Evolutionary conservation across 75 land plant genomes (phyloP).

Genomic region (Gnetum montanum): DNA sequence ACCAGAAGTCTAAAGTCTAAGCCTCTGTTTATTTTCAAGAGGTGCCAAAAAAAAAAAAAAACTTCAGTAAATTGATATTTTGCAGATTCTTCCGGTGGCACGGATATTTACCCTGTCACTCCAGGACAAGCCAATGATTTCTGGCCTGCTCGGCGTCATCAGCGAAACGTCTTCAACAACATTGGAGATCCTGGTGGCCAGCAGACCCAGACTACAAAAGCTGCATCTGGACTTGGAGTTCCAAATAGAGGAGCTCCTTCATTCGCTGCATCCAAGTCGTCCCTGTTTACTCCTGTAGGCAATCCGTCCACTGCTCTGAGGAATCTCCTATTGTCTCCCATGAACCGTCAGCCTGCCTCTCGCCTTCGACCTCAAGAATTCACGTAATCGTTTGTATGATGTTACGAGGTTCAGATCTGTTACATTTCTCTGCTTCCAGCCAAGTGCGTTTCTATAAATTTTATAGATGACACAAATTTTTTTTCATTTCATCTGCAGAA

Average conservation of each 20-base stretch:
- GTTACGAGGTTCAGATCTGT: background rate
- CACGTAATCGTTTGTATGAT: constrained; percentile 26
- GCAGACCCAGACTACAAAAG: constrained; percentile 23
- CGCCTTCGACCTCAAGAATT: constrained; percentile 49
- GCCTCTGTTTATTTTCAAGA: background rate
- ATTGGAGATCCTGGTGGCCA: constrained; percentile 24
- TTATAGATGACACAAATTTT: no score
- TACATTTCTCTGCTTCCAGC: constrained; percentile 4
- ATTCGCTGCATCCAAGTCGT: constrained; percentile 2
- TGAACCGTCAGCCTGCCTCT: constrained; percentile 60
- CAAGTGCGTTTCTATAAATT: no score
- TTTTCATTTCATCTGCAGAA: no score
- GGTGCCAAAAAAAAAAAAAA: constrained; percentile 19
- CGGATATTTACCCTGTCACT: constrained; percentile 61
- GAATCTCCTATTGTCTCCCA: constrained; percentile 83
- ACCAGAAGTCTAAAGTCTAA: background rate
- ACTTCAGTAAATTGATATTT: constrained; percentile 45
- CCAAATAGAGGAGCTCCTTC: constrained; percentile 4
- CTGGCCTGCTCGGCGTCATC: constrained; percentile 61
- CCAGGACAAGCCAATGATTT: constrained; percentile 73
- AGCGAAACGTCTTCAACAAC: constrained; percentile 34
- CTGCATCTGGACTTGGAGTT: constrained; percentile 28
- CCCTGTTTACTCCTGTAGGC: constrained; percentile 19
- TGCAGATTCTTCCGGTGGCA: constrained; percentile 43
- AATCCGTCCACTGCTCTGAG: constrained; percentile 72